Percentiles rank a stretch among this genome's conserved stretches.
phyloP scores from a whole-genome alignment of 805 yeast species.

The Kluyveromyces aestuarii region DNA sequence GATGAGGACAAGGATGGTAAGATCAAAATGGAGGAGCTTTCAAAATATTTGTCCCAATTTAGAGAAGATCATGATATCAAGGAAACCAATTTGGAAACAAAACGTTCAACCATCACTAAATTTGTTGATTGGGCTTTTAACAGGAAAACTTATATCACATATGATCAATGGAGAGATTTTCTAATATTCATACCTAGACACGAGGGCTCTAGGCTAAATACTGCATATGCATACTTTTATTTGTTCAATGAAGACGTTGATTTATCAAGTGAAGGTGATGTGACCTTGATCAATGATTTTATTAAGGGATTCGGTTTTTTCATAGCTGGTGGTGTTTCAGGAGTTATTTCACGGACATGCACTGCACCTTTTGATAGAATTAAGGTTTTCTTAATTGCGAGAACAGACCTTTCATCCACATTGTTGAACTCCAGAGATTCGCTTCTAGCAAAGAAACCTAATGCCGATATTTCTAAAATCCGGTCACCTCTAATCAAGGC shows the following conservation, averaged over 20 bases:
- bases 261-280: slow-evolving; percentile 86
- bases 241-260: slow-evolving; percentile 66
- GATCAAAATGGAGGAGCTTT: slow-evolving; percentile 56
- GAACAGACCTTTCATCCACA: slow-evolving; percentile 72
- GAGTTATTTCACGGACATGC: slow-evolving; percentile 90
- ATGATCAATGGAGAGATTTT: slow-evolving; percentile 80
- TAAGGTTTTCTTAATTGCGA: slow-evolving; percentile 87
- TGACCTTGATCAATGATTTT: slow-evolving; percentile 69
- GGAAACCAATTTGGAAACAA: slow-evolving; percentile 3
- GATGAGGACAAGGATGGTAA: slow-evolving; percentile 70
- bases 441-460: slow-evolving; percentile 34
- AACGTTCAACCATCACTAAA: slow-evolving; percentile 9
- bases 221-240: slow-evolving; percentile 64
- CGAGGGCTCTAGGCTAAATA: slow-evolving; percentile 64
- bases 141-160: slow-evolving; percentile 48
- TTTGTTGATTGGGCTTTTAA: slow-evolving; percentile 27
- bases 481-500: slow-evolving; percentile 76
- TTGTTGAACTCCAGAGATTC: slow-evolving; percentile 48
- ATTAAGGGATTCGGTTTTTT: slow-evolving; percentile 84
- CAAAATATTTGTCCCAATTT: slow-evolving; percentile 49
- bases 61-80: slow-evolving; percentile 21
- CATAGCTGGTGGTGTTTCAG: slow-evolving; percentile 90
- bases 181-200: slow-evolving; percentile 74
- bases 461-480: slow-evolving; percentile 35
- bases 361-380: slow-evolving; percentile 96